Evolutionary conservation across 1,284 basidiomycete genomes (phyloP), one percentile per base, ranked within the genome.

Genomic region (Tausonia pullulans): DNA sequence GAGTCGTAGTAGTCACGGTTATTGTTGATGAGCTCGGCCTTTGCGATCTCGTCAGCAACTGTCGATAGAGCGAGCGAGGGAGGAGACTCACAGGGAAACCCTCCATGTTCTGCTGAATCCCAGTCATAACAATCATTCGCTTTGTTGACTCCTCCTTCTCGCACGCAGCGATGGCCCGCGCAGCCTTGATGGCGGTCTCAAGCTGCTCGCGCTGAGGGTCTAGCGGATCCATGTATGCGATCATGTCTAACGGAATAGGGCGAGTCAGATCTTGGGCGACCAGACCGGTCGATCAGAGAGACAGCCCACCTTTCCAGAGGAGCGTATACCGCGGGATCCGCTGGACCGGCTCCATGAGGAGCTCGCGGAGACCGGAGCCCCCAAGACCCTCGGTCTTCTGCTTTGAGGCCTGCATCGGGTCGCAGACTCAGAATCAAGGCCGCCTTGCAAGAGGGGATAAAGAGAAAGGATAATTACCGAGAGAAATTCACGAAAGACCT

Each of bases 301-400:
- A 40, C 16, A 4, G 69, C 76, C 63, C 67, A 77, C 81, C 86
- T 69, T 91, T 87, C 76, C 97, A 90, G 68, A 99, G 81, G 40
- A 99, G 81, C 2, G 91, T 96, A 77, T 98, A 98, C 64, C 95
- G 82, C 0, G 96, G 94, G 69, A 98, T 91, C 43, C 96, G 86
- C 75, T 99, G 96, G n/a, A 98, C 90, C n/a, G 96, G 96, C 72
- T 98, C 96, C 84, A 98, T 97, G 53, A 99, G 81, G 53, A 99
- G 83, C 75, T 98, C 95, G 27, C 91, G 84, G 52, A 99, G 80
- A 11, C 95, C 93, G 58, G 94, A 83, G 66, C 93, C 95, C 69
- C 82, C 84, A 49, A 85, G 79, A 65, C 92, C 92, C 11, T 86
- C 82, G 3, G 85, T 85, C 68, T 88, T 85, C 72, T 94, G 92